Evolutionary conservation across 441 rosid genomes (phyloP), one percentile per base, ranked within the genome.

Genomic region (Adansonia rubrostipa): DNA sequence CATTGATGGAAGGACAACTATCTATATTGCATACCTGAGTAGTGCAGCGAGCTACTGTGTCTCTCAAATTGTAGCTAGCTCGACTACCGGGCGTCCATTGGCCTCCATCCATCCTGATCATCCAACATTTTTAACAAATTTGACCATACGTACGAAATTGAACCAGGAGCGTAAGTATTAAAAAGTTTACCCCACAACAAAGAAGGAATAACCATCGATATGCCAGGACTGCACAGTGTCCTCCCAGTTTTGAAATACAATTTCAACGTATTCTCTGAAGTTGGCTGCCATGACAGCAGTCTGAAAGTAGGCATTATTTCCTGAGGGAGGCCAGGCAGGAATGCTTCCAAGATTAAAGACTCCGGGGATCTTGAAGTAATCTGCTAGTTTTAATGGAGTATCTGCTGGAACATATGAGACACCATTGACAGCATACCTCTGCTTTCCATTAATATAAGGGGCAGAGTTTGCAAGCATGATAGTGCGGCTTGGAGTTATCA

Each of bases 201-300:
- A 91, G 87, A 91, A 91, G 28, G 92, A 81, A 81, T 85, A 71
- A 71, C 95, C 95, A 51, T 88, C 79, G 56, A 89, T 69, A 82
- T 91, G 95, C 90, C 91, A 91, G 6, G 95, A 89, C 85, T 88
- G 93, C 57, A 89, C 84, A 6, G 90, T 84, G 8, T 82, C 81
- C 78, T 91, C 95, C 90, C 90, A 89, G 77, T 91, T 91, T 51
- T 91, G 92, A 81, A 89, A 89, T 71, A 91, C 86, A 71, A 91
- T 88, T 85, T 91, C 95, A 7, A 88, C 75, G 74, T 76, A 91
- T 71, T 91, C 90, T 24, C 92, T 76, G 82, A 89, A 89, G 80
- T 87, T 88, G 28, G 89, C 86, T 3, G 81, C 63, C 91, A 89
- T 84, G 80, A 89, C 94, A 8, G 94, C 82, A 70, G 84, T 84